Base-by-base conservation (phyloP, 169 alveolate species). In the Plasmodium adleri region DNA sequence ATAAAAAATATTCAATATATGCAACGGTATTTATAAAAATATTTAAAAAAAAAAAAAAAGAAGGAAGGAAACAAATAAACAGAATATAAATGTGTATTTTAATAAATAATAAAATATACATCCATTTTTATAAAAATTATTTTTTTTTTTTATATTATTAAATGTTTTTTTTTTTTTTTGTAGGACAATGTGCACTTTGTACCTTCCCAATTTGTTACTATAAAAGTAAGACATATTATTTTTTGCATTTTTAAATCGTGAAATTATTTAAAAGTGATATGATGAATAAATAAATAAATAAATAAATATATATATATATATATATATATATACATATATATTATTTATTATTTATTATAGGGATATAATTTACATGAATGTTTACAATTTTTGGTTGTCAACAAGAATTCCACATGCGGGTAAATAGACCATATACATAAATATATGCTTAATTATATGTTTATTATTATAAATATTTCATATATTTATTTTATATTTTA, bases 341-440 rank as follows among this genome's bases (percentile, higher is more conserved):
- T 60, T 56, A 28, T 28, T 26, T 62, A 39, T 71, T 58, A 17
- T 20, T 62, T 62, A 1, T 74, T 13, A 28, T n/a, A 74, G 88
- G 88, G 88, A 28, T 74, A 74, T 17, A 74, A 74, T 49, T 43
- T 74, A 24, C 67, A 50, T 58, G 88, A 74, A 26, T 74, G 88
- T 10, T 49, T 74, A 49, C 88, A 74, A 52, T 26, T 74, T 12
- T 60, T 74, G 12, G 73, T 74, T 2, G 88, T 74, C n/a, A 56
- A 74, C 13, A 56, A 74, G 59, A 64, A 64, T 20, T 74, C 88
- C 54, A 12, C 45, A 22, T 74, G 88, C 88, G 58, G 60, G 88
- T 74, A 74, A 74, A 58, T 8, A 39, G n/a, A 1, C 15, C 47
- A 74, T 13, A 64, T 26, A 12, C 1, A 2, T 32, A 32, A 32